These are phyloP conservation scores for Solanum tacnaense DNA, from an alignment of 257 asterid genomes.

Conservation along the genomic window DNA sequence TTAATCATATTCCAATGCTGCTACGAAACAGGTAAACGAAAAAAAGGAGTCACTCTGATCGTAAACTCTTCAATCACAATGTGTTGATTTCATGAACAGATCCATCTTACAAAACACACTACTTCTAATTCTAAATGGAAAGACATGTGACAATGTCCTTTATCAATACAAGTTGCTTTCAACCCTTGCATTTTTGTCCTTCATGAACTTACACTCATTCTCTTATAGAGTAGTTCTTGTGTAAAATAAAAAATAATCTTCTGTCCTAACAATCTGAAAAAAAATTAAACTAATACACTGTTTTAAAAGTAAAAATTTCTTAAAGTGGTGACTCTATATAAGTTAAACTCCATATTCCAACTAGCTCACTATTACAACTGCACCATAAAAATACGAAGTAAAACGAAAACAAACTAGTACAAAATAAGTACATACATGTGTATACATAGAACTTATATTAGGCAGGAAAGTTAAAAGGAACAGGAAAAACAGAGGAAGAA, in stretches of 20 bases:
- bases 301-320: background rate
- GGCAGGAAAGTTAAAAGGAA: constrained; percentile 76
- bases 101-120: background rate
- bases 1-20: background rate
- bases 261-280: background rate
- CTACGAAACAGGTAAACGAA: background rate
- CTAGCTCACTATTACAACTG: background rate
- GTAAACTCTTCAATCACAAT: background rate
- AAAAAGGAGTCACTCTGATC: background rate
- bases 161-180: background rate
- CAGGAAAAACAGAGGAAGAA: constrained; percentile 51
- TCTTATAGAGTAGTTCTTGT: background rate
- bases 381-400: background rate
- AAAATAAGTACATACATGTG: background rate
- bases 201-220: background rate
- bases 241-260: background rate
- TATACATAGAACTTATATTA: constrained; percentile 2
- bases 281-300: background rate
- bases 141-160: background rate
- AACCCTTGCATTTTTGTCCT: background rate
- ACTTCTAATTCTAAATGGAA: background rate
- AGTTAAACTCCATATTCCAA: background rate
- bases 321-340: background rate
- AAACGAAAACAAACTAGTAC: background rate
- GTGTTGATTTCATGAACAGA: background rate